phyloP scores from a whole-genome alignment of 371 early-diverging fungal genomes.

The Rhizomucor miehei region DNA sequence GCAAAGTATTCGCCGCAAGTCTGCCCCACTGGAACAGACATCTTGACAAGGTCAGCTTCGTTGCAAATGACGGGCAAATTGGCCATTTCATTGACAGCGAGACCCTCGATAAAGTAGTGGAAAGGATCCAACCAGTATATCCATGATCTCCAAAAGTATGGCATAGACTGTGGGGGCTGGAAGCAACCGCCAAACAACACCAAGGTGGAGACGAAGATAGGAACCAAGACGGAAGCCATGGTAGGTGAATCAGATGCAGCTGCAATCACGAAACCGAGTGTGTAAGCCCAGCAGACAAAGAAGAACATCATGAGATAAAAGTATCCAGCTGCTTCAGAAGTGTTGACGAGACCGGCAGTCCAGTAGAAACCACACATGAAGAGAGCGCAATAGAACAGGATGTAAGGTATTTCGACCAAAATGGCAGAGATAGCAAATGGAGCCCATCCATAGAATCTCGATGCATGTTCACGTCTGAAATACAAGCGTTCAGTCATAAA shows the following conservation, averaged over 20 bases:
- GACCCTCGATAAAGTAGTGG: slow-evolving; percentile 73
- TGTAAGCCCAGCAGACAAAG: slow-evolving; percentile 64
- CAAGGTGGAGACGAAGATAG: slow-evolving; percentile 68
- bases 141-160: slow-evolving; percentile 74
- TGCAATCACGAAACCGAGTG: slow-evolving; percentile 59
- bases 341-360: slow-evolving; percentile 59
- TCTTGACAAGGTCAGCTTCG: slow-evolving; percentile 38
- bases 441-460: slow-evolving; percentile 70
- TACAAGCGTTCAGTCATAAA: slow-evolving; percentile 66
- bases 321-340: slow-evolving; percentile 50
- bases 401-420: slow-evolving; percentile 62
- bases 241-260: slow-evolving; percentile 46
- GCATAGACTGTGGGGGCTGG: slow-evolving; percentile 64
- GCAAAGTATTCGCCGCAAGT: slow-evolving; percentile 65
- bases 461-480: slow-evolving; percentile 70
- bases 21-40: slow-evolving; percentile 58
- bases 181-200: slow-evolving; percentile 74
- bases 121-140: slow-evolving; percentile 75
- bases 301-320: slow-evolving; percentile 60
- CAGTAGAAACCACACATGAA: slow-evolving; percentile 69
- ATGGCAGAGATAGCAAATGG: slow-evolving; percentile 60
- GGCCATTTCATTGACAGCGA: slow-evolving; percentile 67
- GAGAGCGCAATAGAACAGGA: slow-evolving; percentile 47
- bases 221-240: slow-evolving; percentile 65
- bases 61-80: slow-evolving; percentile 51